These are phyloP conservation scores for Apiospora koreana DNA, from an alignment of 2,329 filamentous ascomycete genomes.

Conservation along the genomic window DNA sequence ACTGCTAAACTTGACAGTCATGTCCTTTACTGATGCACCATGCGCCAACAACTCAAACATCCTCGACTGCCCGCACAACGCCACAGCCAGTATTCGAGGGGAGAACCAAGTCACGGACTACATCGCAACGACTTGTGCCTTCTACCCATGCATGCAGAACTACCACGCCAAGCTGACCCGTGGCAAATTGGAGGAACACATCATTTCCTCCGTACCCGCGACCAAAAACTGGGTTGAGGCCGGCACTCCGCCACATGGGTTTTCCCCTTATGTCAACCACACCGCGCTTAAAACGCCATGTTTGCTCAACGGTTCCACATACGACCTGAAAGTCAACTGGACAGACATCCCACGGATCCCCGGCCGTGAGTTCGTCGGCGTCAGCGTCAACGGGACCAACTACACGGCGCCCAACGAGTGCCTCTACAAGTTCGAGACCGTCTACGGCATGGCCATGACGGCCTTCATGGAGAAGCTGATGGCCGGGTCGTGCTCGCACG, in stretches of 20 bases:
- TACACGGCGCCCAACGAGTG: conserved; percentile 20
- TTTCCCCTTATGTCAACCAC: conserved; percentile 14
- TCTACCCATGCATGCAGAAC: conserved; percentile 23
- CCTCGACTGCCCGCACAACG: conserved; percentile 20
- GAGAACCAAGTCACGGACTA: conserved; percentile 11
- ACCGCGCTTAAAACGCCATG: conserved; percentile 21
- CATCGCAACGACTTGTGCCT: conserved; percentile 20
- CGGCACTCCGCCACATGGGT: background rate
- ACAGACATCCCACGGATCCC: conserved; percentile 12
- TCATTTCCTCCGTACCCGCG: conserved; percentile 19
- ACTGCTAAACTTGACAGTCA: conserved; percentile 24
- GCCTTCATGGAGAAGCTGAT: conserved; percentile 17
- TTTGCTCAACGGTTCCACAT: conserved; percentile 15
- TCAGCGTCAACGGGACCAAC: conserved; percentile 19
- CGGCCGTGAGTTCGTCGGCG: conserved; percentile 13
- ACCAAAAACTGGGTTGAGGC: conserved; percentile 18
- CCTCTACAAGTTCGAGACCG: conserved; percentile 19
- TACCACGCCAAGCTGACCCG: conserved; percentile 18
- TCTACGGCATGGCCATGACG: conserved; percentile 13
- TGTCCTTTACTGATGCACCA: conserved; percentile 20
- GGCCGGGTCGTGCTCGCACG: conserved; percentile 15
- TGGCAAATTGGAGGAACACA: conserved; percentile 17
- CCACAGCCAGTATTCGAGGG: background rate
- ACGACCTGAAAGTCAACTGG: conserved; percentile 16
- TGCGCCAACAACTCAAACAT: conserved; percentile 18